Evolutionary conservation across 768 basidiomycete species (phyloP).

Genomic region (Pseudohyphozyma bogoriensis): DNA sequence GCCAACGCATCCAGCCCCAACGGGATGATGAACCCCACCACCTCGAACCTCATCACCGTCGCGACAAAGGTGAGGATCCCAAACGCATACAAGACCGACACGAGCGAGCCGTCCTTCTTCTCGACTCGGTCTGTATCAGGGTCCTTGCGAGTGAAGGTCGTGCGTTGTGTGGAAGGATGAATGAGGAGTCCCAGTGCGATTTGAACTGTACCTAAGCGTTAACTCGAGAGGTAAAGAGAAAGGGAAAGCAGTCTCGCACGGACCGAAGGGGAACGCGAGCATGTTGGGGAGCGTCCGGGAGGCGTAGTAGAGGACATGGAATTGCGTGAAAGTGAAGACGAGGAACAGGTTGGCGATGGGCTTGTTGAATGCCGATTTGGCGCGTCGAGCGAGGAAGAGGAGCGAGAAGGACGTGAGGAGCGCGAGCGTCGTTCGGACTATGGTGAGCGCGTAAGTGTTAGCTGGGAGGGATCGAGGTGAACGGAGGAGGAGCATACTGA

Average conservation of each 20-base stretch:
- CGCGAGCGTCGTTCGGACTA: constrained; percentile 68
- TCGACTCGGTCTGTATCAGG: no score
- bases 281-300: constrained; percentile 89
- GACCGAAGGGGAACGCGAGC: constrained; percentile 73
- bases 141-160: no score
- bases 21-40: constrained; percentile 56
- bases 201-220: constrained; percentile 15
- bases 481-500: constrained; percentile 43
- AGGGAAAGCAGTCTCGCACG: constrained; percentile 10
- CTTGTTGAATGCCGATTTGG: constrained; percentile 56
- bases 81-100: constrained; percentile 44
- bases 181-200: constrained; percentile 21
- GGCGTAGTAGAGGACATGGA: constrained; percentile 89
- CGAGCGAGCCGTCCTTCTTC: constrained; percentile 36
- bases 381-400: constrained; percentile 53
- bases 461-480: neutral
- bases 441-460: neutral
- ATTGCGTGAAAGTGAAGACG: constrained; percentile 67
- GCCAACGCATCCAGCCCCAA: constrained; percentile 39
- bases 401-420: constrained; percentile 55
- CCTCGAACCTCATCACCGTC: constrained; percentile 68
- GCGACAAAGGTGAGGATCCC: constrained; percentile 56
- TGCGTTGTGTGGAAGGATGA: neutral
- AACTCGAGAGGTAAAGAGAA: constrained; percentile 7
- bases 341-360: constrained; percentile 52